Evolutionary conservation across 2,329 filamentous ascomycete species (phyloP).

Genomic region (Xylariomycetidae sp.): DNA sequence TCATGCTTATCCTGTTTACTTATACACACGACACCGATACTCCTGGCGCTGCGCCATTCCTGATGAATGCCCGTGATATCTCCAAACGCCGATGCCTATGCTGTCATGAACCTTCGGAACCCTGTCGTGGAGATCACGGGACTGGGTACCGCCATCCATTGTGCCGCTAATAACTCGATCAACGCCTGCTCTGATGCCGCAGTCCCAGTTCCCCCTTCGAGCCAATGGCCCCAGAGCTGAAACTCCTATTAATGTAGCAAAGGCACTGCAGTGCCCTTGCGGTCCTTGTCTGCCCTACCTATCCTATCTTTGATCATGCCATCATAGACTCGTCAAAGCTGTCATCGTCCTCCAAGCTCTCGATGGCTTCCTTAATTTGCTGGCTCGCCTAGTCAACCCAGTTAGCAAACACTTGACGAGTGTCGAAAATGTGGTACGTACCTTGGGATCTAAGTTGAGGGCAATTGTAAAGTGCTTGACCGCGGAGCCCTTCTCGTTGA

Average conservation of each 20-base stretch:
- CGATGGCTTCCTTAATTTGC: constrained; percentile 95
- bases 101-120: too few species aligned
- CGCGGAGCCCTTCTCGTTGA: constrained; percentile 70
- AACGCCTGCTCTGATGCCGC: too few species aligned
- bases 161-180: too few species aligned
- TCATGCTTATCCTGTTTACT: constrained; percentile 6
- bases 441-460: constrained; percentile 93
- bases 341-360: constrained; percentile 77
- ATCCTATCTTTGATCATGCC: constrained; percentile 35
- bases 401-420: constrained; percentile 17
- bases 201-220: constrained; percentile 5
- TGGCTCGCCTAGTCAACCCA: constrained; percentile 62
- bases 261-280: constrained; percentile 1
- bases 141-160: too few species aligned
- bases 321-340: constrained; percentile 63
- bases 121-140: too few species aligned
- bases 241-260: too few species aligned
- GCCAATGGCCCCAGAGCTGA: too few species aligned
- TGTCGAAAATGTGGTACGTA: constrained; percentile 34
- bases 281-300: constrained; percentile 7
- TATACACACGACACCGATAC: constrained; percentile 22
- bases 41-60: constrained; percentile 11
- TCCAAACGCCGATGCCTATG: constrained; percentile 25
- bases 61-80: constrained; percentile 11
- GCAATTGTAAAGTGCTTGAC: constrained; percentile 93